Evolutionary conservation across 2,329 filamentous ascomycete species (phyloP).

Genomic region (Cladosporium sp.): DNA sequence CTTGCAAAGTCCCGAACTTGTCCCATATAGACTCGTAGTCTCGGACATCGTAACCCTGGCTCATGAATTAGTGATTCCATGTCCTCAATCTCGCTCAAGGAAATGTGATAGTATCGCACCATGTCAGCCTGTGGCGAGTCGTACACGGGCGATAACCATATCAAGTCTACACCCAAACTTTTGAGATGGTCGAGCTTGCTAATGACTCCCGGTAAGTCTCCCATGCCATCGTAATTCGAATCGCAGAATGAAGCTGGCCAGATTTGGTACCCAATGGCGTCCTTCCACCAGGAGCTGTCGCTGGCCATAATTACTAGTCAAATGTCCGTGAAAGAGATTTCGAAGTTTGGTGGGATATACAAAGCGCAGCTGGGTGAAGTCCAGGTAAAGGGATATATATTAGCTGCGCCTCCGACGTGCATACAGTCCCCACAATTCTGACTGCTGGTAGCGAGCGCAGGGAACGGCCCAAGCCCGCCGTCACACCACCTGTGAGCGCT

Average conservation of each 20-base stretch:
- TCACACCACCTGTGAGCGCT: background rate
- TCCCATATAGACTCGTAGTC: conserved; percentile 46
- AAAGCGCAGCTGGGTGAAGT: background rate
- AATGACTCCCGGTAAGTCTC: conserved; percentile 6
- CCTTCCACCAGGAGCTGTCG: conserved; percentile 38
- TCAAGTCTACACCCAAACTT: conserved; percentile 47
- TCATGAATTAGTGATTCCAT: conserved; percentile 31
- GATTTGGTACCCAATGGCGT: conserved; percentile 40
- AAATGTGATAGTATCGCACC: background rate
- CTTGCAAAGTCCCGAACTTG: conserved; percentile 42
- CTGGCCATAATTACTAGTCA: background rate
- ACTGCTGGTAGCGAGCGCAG: background rate
- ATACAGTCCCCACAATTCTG: background rate
- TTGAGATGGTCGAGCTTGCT: conserved; percentile 7
- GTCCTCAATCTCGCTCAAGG: conserved; percentile 47
- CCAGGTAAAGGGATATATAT: background rate
- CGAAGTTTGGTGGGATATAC: background rate
- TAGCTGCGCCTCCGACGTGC: background rate
- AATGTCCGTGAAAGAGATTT: background rate
- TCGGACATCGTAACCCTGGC: conserved; percentile 64
- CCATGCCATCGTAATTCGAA: conserved; percentile 20
- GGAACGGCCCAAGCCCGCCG: background rate
- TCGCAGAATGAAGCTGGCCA: conserved; percentile 45
- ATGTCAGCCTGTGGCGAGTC: conserved; percentile 55
- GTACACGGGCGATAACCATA: conserved; percentile 66